Percentiles rank a stretch among this genome's conserved stretches.
phyloP scores from a whole-genome alignment of 2,329 filamentous ascomycete species.

The Trichoderma citrinoviride region DNA sequence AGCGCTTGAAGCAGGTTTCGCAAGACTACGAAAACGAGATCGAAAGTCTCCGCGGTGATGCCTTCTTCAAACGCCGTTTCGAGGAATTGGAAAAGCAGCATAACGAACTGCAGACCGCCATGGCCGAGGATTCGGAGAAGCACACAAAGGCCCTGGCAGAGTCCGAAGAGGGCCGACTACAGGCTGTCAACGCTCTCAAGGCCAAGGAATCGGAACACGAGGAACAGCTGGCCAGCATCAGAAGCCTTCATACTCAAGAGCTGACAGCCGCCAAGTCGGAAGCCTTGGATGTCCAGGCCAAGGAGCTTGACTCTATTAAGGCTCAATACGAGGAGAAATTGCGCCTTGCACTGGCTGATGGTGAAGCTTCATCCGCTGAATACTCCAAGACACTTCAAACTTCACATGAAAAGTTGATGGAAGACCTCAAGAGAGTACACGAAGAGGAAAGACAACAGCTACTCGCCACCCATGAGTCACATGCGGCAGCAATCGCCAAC shows the following conservation, averaged over 20 bases:
- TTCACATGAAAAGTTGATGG: conserved; percentile 42
- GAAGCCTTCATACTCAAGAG: conserved; percentile 57
- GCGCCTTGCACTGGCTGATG: conserved; percentile 43
- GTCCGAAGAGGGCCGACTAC: conserved; percentile 44
- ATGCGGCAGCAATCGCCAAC: not conserved
- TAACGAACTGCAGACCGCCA: conserved; percentile 45
- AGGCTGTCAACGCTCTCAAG: conserved; percentile 47
- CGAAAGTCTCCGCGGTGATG: conserved; percentile 60
- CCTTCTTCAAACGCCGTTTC: conserved; percentile 63
- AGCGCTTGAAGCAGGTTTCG: conserved; percentile 57
- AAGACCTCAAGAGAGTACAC: conserved; percentile 43
- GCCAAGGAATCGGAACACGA: conserved; percentile 53
- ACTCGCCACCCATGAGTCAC: conserved; percentile 31
- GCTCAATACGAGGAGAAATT: conserved; percentile 52
- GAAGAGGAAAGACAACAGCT: conserved; percentile 39
- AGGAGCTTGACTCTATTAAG: conserved; percentile 55
- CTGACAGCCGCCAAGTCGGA: conserved; percentile 55
- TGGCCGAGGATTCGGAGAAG: conserved; percentile 36
- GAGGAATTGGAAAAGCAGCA: conserved; percentile 59
- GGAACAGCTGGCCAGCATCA: conserved; percentile 53
- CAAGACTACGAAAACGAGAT: conserved; percentile 65
- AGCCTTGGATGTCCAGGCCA: conserved; percentile 47
- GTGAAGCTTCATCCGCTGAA: conserved; percentile 39
- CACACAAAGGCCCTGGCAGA: conserved; percentile 45
- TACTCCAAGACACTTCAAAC: conserved; percentile 45